Evolutionary conservation across 106 monocot genomes (phyloP).

Genomic region (Xerophyta viscosa): DNA sequence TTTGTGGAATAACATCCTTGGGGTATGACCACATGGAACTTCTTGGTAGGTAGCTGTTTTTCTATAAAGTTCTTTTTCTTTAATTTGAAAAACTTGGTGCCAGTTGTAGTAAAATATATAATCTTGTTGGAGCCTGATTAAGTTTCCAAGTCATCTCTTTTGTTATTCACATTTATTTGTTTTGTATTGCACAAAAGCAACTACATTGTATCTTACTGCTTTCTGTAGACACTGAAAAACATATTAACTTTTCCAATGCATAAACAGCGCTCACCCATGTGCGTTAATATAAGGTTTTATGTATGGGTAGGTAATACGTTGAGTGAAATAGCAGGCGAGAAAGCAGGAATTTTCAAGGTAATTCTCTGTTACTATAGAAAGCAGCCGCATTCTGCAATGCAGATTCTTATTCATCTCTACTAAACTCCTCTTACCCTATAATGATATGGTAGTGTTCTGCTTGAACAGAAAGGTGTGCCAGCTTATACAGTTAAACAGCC

Average conservation of each 20-base stretch:
- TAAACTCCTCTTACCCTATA: not conserved
- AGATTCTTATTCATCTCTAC: not conserved
- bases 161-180: not conserved
- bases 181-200: no score
- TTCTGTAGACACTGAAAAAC: no score
- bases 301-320: constrained; percentile 92
- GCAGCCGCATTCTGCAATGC: no score
- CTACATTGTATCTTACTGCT: no score
- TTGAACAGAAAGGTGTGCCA: constrained; percentile 62
- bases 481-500: constrained; percentile 90
- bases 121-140: no score
- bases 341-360: constrained; percentile 99
- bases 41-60: constrained; percentile 52
- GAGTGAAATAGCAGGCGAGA: constrained; percentile 87
- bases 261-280: no score
- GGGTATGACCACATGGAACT: constrained; percentile 99
- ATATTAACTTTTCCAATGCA: no score
- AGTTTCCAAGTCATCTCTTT: not conserved
- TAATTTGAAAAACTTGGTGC: no score
- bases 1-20: constrained; percentile 91
- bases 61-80: no score
- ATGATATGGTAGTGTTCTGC: not conserved
- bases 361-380: no score
- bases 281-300: no score
- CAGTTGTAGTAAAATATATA: no score